Evolutionary conservation across 768 basidiomycete species (phyloP), one percentile per base, ranked within the genome.

Genomic region (Amanita inopinata): DNA sequence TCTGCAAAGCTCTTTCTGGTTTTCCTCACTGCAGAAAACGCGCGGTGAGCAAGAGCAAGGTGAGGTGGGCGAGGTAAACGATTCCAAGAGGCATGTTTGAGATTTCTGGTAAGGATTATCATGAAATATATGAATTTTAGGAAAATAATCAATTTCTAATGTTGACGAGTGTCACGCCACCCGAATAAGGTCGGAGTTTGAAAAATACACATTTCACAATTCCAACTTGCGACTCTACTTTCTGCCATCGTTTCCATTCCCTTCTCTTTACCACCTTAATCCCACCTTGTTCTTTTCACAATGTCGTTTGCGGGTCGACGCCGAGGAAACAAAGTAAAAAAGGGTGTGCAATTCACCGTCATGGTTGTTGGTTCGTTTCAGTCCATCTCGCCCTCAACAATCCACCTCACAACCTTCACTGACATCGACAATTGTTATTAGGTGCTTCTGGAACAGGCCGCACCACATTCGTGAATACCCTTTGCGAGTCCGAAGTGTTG

Each of bases 381-480:
- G 37, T 24, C 38, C 52, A 47, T 36, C 8, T 17, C n/a, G 18
- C 12, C 20, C 17, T 14, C 33, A 35, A 12, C 20, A 47, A 49
- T 45, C 49, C 42, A 36, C 49, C 51, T 48, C 48, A 51, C 47
- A 44, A 53, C 48, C 47, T 49, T 54, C 37, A 49, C 46, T 25
- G 33, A 51, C 50, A 48, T 25, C 40, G 43, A 51, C 46, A 48
- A n/a, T n/a, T n/a, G n/a, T n/a, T n/a, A n/a, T n/a, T 53, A 97
- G 94, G 94, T 70, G 87, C 92, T 46, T 96, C 92, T 64, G 94
- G 94, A 33, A 94, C 92, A 40, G 92, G 92, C 48, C 86, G 92
- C 45, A 98, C 94, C 45, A 99, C 94, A 45, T 98, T 99, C 56
- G 91, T 99, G 60, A 99, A 99, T 73, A 99, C 96, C 38, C 87